Conservation (phyloP, 768 basidiomycete genomes). For the Mycena polygramma region DNA sequence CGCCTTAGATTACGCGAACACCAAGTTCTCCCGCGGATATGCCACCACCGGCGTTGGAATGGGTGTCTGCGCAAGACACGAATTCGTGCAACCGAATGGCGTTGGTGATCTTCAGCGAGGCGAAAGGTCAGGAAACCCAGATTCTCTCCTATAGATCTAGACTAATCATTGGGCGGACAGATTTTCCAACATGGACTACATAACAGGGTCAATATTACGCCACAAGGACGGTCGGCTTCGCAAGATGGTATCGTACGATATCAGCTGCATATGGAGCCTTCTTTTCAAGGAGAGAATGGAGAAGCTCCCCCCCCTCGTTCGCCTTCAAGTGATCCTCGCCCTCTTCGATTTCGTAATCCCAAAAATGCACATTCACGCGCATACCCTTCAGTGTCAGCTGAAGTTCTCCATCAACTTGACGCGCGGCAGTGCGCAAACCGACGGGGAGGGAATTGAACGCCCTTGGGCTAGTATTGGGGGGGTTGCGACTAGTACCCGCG, state of each 20-base stretch:
- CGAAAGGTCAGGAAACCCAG: neutral
- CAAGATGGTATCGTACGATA: neutral
- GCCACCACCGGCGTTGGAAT: too few species aligned
- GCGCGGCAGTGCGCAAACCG: neutral
- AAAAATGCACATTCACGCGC: neutral
- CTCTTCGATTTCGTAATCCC: neutral
- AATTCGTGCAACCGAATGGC: neutral
- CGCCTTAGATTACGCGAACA: too few species aligned
- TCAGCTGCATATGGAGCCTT: neutral
- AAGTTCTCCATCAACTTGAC: neutral
- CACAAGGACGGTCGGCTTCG: neutral
- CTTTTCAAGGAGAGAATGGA: neutral
- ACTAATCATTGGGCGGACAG: neutral
- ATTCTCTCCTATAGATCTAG: neutral
- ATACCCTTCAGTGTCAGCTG: neutral
- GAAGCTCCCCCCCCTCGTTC: neutral
- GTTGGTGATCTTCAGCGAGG: neutral
- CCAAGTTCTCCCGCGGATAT: too few species aligned
- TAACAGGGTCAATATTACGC: neutral
- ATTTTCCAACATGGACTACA: neutral
- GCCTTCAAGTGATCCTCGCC: neutral
- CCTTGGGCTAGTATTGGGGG: slow-evolving; percentile 32
- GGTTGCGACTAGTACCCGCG: slow-evolving; percentile 39
- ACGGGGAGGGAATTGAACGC: neutral
- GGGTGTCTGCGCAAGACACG: too few species aligned